These are phyloP conservation scores for Talaromyces piceae DNA, from an alignment of 2,329 filamentous ascomycete genomes.

Conservation along the genomic window DNA sequence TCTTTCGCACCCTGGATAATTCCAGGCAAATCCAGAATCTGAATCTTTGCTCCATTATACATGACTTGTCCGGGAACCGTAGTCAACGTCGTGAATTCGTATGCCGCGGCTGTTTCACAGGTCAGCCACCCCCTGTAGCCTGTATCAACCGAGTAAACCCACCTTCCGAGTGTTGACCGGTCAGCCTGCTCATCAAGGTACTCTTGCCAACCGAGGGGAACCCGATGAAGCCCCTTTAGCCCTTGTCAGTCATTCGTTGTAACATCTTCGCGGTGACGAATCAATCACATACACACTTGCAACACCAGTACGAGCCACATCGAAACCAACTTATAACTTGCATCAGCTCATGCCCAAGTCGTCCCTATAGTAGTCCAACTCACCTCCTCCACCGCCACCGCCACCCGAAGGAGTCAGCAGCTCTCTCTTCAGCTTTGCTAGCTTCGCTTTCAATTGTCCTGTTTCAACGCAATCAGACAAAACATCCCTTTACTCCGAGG, in stretches of 20 bases:
- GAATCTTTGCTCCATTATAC: conserved; percentile 95
- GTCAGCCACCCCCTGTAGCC: conserved; percentile 13
- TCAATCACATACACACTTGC: conserved; percentile 62
- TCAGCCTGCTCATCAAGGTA: conserved; percentile 90
- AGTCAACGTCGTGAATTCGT: conserved; percentile 97
- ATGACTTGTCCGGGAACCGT: conserved; percentile 92
- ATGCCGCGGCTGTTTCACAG: conserved; percentile 61
- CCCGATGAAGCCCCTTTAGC: conserved; percentile 71
- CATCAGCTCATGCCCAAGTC: conserved; percentile 8
- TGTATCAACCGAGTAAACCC: conserved; percentile 12
- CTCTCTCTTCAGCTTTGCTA: conserved; percentile 95
- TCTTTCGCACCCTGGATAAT: conserved; percentile 99
- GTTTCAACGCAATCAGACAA: conserved; percentile 11
- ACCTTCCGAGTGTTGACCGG: conserved; percentile 89
- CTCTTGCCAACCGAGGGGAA: conserved; percentile 98
- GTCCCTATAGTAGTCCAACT: conserved; percentile 23
- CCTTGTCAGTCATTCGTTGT: background rate
- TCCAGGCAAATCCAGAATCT: conserved; percentile 96
- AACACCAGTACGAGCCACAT: conserved; percentile 95
- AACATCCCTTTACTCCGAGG: conserved; percentile 9
- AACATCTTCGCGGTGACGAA: background rate
- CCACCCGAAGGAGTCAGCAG: conserved; percentile 74
- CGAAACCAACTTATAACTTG: conserved; percentile 62
- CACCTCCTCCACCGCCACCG: conserved; percentile 75
- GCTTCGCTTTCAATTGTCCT: conserved; percentile 91